Evolutionary conservation across 495 filamentous ascomycete genomes (phyloP).

Genomic region (Cercophora samala): DNA sequence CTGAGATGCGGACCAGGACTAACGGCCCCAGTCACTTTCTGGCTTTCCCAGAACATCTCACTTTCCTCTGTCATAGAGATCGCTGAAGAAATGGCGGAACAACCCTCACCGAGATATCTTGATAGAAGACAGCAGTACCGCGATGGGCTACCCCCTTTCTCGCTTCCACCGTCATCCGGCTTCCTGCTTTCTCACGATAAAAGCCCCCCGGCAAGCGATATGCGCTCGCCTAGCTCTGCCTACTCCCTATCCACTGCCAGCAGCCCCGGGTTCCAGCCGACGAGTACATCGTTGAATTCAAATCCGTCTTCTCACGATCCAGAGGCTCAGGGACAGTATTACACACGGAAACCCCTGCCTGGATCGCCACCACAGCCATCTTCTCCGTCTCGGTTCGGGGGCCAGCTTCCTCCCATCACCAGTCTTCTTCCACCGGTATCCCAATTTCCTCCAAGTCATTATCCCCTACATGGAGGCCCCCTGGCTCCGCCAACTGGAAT

Average conservation of each 20-base stretch:
- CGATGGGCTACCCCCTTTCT: constrained; percentile 1
- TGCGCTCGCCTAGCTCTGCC: neutral
- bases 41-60: constrained; percentile 4
- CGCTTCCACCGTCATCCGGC: neutral
- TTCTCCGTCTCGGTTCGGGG: constrained; percentile 12
- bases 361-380: constrained; percentile 9
- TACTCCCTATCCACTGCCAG: neutral
- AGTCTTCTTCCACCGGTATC: constrained; percentile 18
- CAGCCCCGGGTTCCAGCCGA: constrained; percentile 2
- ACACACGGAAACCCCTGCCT: constrained; percentile 13
- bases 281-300: neutral
- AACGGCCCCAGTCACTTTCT: neutral
- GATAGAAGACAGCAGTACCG: neutral
- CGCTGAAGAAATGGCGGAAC: neutral
- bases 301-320: neutral
- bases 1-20: constrained; percentile 5
- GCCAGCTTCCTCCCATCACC: constrained; percentile 24
- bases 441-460: neutral
- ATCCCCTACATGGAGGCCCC: neutral
- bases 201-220: neutral
- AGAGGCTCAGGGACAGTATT: neutral
- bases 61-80: neutral
- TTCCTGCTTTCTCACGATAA: neutral
- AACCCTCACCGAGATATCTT: neutral
- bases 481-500: neutral